Percentiles rank a stretch among this genome's conserved stretches.
phyloP scores from a whole-genome alignment of 2,329 filamentous ascomycete species.

The Orbilia javanica region DNA sequence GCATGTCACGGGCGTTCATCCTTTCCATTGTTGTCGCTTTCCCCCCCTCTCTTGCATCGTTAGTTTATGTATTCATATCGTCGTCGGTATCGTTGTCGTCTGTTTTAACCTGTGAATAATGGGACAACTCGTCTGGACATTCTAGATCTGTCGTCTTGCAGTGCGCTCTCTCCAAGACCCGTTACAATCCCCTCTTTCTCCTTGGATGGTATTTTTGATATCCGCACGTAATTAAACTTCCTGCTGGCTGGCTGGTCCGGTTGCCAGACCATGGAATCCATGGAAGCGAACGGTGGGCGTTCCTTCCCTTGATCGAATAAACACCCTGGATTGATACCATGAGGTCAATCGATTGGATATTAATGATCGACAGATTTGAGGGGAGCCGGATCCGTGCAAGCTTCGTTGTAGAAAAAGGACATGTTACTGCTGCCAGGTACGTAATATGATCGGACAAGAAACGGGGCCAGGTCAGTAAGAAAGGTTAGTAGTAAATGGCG shows the following conservation, averaged over 20 bases:
- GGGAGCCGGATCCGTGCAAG: conserved; percentile 7
- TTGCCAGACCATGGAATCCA: neutral
- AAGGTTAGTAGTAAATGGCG: conserved; percentile 6
- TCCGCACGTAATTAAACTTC: conserved; percentile 26
- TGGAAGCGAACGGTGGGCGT: neutral
- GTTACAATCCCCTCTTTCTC: neutral
- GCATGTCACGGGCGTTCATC: conserved; percentile 45
- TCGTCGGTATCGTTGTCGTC: conserved; percentile 3
- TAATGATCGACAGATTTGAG: conserved; percentile 21
- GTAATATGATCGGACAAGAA: conserved; percentile 37
- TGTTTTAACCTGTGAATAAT: conserved; percentile 25
- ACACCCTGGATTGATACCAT: conserved; percentile 30
- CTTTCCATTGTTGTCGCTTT: conserved; percentile 1
- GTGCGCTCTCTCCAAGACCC: conserved; percentile 1
- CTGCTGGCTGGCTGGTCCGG: conserved; percentile 6
- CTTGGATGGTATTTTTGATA: conserved; percentile 24
- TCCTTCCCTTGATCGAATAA: conserved; percentile 33
- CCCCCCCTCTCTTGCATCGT: neutral
- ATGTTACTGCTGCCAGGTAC: conserved; percentile 35
- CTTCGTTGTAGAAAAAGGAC: conserved; percentile 20
- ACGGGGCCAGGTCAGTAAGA: neutral
- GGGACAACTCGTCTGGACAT: conserved; percentile 29
- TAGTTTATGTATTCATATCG: conserved; percentile 23
- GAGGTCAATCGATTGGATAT: conserved; percentile 57
- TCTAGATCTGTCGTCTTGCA: conserved; percentile 17